Percentiles rank a stretch among this genome's conserved stretches.
phyloP scores from a whole-genome alignment of 139 green algal genomes.

The Chlamydomonas schloesseri region DNA sequence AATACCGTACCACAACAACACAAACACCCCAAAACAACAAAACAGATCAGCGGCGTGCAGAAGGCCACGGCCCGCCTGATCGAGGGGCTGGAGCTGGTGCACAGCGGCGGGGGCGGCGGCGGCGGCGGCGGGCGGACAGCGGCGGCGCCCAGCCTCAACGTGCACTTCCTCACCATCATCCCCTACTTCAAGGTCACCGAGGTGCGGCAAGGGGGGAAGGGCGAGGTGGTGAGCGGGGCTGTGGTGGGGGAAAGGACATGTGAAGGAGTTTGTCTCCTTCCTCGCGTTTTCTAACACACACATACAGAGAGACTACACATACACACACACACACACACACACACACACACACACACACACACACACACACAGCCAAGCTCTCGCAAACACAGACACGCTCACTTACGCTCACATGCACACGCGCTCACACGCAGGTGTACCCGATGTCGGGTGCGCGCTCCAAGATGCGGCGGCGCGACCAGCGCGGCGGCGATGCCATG shows the following conservation, averaged over 20 bases:
- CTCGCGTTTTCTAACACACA: too few relatives aligned
- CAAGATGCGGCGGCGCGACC: slow-evolving; percentile 38
- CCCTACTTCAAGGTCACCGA: slow-evolving; percentile 41
- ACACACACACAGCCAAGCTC: too few relatives aligned
- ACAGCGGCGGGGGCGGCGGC: not conserved
- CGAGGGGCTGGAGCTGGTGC: slow-evolving; percentile 29
- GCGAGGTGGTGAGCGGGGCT: not conserved
- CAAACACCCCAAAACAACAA: too few relatives aligned
- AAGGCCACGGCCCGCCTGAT: slow-evolving; percentile 32
- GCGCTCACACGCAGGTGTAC: not conserved
- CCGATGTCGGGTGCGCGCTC: not conserved
- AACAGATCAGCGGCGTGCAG: slow-evolving; percentile 39
- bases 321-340: too few relatives aligned
- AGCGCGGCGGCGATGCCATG: slow-evolving; percentile 5
- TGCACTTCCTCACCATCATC: slow-evolving; percentile 42
- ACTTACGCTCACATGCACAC: too few relatives aligned
- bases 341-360: too few relatives aligned
- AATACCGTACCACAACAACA: not conserved
- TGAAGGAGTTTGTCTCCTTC: too few relatives aligned
- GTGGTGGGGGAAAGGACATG: not conserved
- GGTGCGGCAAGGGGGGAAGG: not conserved
- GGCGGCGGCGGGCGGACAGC: not conserved
- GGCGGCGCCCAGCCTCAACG: not conserved
- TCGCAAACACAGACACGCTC: too few relatives aligned
- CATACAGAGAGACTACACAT: too few relatives aligned